A percentile compares a stretch with the other conserved stretches of the same genome.
These are phyloP conservation scores for Paracoccidioides lutzii DNA, from an alignment of 2,329 filamentous ascomycete genomes.

Conservation along the genomic window DNA sequence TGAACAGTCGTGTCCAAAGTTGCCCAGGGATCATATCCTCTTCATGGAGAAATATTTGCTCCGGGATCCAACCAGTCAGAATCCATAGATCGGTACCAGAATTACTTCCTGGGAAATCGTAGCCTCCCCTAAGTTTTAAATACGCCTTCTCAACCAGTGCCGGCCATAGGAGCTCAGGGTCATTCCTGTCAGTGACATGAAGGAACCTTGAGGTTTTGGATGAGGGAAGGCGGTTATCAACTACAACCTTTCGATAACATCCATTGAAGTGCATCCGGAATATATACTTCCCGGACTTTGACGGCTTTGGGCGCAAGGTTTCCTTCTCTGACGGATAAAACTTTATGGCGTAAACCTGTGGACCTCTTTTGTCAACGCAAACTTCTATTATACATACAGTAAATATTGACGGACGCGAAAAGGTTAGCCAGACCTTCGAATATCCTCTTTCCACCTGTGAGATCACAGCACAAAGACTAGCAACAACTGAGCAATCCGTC, in stretches of 20 bases:
- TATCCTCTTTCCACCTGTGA: constrained; percentile 57
- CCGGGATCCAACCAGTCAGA: constrained; percentile 89
- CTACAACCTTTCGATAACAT: constrained; percentile 70
- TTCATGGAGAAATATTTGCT: constrained; percentile 83
- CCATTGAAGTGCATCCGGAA: constrained; percentile 94
- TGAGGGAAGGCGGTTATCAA: constrained; percentile 83
- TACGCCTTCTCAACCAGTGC: constrained; percentile 93
- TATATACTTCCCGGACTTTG: constrained; percentile 76
- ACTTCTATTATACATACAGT: neutral
- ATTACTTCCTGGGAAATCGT: constrained; percentile 95
- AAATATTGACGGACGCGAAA: neutral
- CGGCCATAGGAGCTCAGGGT: constrained; percentile 76
- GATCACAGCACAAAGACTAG: constrained; percentile 75
- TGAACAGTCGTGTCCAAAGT: constrained; percentile 65
- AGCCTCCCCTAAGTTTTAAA: constrained; percentile 84
- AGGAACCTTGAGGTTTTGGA: constrained; percentile 57
- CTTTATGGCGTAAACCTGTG: constrained; percentile 48
- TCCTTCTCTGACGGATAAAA: constrained; percentile 62
- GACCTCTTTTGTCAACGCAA: neutral
- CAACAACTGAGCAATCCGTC: constrained; percentile 93
- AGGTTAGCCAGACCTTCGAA: constrained; percentile 42
- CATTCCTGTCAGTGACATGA: constrained; percentile 75
- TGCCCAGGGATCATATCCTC: constrained; percentile 64
- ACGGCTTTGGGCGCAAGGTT: constrained; percentile 47
- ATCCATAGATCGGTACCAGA: constrained; percentile 91